phyloP scores from a whole-genome alignment of 208 protist species.

The Trypanosomatidae sp. region DNA sequence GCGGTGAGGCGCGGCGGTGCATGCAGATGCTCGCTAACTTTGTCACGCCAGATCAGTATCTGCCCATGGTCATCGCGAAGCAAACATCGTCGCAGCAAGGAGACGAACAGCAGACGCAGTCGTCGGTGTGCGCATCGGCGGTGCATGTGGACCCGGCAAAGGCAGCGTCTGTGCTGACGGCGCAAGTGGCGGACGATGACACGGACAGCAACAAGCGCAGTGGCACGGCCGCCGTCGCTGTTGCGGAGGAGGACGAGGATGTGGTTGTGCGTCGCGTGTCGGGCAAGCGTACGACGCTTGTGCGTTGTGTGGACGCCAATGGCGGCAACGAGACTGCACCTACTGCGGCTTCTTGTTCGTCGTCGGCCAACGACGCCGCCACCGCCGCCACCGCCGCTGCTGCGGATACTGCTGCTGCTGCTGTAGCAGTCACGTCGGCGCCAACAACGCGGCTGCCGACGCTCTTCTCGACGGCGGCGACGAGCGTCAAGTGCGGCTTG shows the following conservation, averaged over 20 bases:
- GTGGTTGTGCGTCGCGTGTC: too few species aligned
- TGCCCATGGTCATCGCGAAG: conserved; percentile 73
- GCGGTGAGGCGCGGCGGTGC: conserved; percentile 52
- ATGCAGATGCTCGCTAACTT: conserved; percentile 77
- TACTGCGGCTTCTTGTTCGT: too few species aligned
- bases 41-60: conserved; percentile 79
- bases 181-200: conserved; percentile 18
- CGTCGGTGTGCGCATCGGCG: neutral
- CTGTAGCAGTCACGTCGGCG: too few species aligned
- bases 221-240: conserved; percentile 44
- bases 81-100: neutral
- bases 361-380: too few species aligned
- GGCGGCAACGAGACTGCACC: too few species aligned
- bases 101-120: neutral
- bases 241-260: conserved; percentile 7
- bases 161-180: too few species aligned
- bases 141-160: too few species aligned
- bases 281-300: too few species aligned
- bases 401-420: too few species aligned
- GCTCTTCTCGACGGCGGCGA: conserved; percentile 76
- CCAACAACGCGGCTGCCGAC: conserved; percentile 39
- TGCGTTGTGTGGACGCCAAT: too few species aligned
- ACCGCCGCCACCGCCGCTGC: too few species aligned
- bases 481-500: conserved; percentile 63
- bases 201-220: conserved; percentile 16